Conservation (phyloP, 495 filamentous ascomycete genomes). For the Neurospora sp. region DNA sequence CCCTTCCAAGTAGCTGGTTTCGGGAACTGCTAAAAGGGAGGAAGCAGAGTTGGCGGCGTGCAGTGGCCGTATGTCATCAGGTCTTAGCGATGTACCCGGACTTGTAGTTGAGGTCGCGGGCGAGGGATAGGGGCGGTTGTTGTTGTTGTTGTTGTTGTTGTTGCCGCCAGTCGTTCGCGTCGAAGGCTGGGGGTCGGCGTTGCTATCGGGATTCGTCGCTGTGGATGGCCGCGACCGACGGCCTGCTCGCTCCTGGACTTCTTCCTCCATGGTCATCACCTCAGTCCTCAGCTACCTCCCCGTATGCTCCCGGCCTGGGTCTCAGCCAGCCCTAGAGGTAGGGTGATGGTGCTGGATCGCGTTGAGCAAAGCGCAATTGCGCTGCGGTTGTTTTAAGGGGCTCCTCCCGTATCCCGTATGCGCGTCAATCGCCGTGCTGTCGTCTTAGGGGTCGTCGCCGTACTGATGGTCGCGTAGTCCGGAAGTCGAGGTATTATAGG, state of each 20-base stretch:
- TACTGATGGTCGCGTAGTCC: not conserved
- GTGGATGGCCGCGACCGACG: not conserved
- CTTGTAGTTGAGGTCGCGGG: constrained; percentile 1
- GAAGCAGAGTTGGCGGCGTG: constrained; percentile 3
- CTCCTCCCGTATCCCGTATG: not conserved
- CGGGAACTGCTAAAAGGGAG: constrained; percentile 8
- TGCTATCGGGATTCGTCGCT: not conserved
- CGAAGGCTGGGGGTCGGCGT: not conserved
- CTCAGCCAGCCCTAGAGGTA: not conserved
- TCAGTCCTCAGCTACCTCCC: not conserved
- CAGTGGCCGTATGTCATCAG: constrained; percentile 20
- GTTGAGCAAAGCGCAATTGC: not conserved
- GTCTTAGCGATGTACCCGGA: constrained; percentile 4
- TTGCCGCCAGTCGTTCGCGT: not conserved
- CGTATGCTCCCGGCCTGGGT: not conserved
- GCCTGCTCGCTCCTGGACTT: not conserved
- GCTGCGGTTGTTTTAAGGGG: not conserved
- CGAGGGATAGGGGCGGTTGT: constrained; percentile 6
- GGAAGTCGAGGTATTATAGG: not conserved
- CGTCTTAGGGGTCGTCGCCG: not conserved
- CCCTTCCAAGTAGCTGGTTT: constrained; percentile 35
- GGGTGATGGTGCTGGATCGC: not conserved
- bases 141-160: constrained; percentile 1
- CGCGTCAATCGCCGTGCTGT: not conserved
- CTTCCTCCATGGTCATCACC: not conserved